A percentile compares a stretch with the other conserved stretches of the same genome.
phyloP scores from a whole-genome alignment of 768 basidiomycete species.

The Suillus variegatus region DNA sequence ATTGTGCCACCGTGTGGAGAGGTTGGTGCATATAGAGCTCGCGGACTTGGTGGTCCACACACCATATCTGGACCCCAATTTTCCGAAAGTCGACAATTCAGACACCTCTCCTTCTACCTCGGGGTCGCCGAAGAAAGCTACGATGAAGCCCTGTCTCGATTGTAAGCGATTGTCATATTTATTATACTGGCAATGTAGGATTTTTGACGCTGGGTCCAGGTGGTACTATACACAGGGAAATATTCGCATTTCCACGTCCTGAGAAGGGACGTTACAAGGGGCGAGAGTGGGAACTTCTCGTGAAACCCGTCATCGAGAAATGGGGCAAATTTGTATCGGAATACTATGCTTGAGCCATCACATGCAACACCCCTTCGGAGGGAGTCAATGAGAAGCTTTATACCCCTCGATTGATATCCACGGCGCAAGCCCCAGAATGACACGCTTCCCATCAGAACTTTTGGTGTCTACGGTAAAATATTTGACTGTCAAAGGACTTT shows the following conservation, averaged over 20 bases:
- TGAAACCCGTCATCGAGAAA: conserved; percentile 73
- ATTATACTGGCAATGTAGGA: conserved; percentile 19
- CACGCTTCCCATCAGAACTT: not conserved
- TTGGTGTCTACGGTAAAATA: not conserved
- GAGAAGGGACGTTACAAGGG: conserved; percentile 53
- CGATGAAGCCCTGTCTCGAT: conserved; percentile 38
- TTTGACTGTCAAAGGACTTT: not conserved
- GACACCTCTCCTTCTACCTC: conserved; percentile 18
- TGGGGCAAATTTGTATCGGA: conserved; percentile 69
- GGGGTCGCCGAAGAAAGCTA: conserved; percentile 21
- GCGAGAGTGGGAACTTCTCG: conserved; percentile 73
- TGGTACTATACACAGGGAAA: conserved; percentile 69
- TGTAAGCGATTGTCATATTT: conserved; percentile 40
- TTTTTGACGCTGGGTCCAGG: conserved; percentile 35
- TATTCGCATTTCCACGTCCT: conserved; percentile 70
- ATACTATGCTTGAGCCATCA: conserved; percentile 26
- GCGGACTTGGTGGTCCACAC: conserved; percentile 61
- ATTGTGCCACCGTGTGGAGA: conserved; percentile 74
- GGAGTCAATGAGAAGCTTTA: not conserved
- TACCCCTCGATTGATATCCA: not conserved
- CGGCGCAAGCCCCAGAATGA: not conserved
- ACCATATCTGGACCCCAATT: conserved; percentile 60
- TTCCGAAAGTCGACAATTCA: conserved; percentile 38
- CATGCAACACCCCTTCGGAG: not conserved
- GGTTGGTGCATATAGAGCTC: conserved; percentile 80